Conservation (phyloP, 768 basidiomycete genomes). For the Boletus barrowsii region DNA sequence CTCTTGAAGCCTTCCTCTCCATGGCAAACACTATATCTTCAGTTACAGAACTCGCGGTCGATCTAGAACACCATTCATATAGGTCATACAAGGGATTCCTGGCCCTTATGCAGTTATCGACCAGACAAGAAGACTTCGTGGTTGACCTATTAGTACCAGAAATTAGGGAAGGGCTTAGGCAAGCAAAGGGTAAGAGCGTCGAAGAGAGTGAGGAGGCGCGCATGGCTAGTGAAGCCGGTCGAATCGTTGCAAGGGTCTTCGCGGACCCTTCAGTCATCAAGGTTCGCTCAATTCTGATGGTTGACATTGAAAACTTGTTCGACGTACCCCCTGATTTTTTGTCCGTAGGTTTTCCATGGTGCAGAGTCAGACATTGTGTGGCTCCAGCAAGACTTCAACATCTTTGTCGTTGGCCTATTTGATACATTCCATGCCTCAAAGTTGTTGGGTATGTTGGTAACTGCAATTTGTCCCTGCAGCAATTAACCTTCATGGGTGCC, state of each 20-base stretch:
- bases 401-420: constrained; percentile 95
- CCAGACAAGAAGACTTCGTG: constrained; percentile 79
- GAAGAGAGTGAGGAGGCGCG: constrained; percentile 10
- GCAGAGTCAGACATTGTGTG: constrained; percentile 92
- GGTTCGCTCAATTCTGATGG: constrained; percentile 38
- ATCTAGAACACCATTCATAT: constrained; percentile 92
- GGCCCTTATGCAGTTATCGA: constrained; percentile 91
- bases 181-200: constrained; percentile 45
- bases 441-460: constrained; percentile 52
- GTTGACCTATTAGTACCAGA: constrained; percentile 67
- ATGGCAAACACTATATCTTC: constrained; percentile 69
- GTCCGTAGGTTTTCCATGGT: constrained; percentile 81
- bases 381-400: constrained; percentile 93
- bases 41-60: constrained; percentile 82
- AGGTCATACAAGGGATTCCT: constrained; percentile 84
- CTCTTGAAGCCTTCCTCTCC: constrained; percentile 46
- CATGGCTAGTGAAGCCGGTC: constrained; percentile 32
- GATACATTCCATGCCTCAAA: constrained; percentile 96
- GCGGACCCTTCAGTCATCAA: constrained; percentile 84
- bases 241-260: constrained; percentile 54
- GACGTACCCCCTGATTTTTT: neutral
- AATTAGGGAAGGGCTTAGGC: constrained; percentile 69
- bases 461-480: neutral
- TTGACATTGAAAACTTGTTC: neutral
- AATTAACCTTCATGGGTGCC: neutral